Evolutionary conservation across 306 rosid species (phyloP), one percentile per base, ranked within the genome.

Genomic region (Sechiopsis laciniata): DNA sequence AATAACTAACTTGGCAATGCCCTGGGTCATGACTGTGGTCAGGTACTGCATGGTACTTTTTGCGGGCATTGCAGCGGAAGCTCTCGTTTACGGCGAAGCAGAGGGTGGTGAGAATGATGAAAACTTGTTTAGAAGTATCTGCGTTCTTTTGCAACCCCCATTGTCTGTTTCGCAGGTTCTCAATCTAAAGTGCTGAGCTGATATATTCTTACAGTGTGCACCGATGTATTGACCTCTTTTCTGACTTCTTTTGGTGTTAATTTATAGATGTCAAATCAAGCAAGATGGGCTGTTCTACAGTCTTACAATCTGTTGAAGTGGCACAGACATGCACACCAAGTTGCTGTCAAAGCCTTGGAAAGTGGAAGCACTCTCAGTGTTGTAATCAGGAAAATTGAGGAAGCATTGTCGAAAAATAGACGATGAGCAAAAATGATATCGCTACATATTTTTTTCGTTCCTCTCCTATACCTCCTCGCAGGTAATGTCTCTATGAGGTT

Each of bases 21-120:
- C 54, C 29, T 72, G 75, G 21, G 68, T 15, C 24, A 26, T 40
- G 55, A 51, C 77, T 78, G 58, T 14, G 58, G 73, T 79, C 77
- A 94, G 99, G 88, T 94, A 94, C 86, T 90, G 95, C 86, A 89
- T 87, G 97, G 96, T 94, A 71, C 97, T 94, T 77, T 94, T 91
- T 83, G 90, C 99, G 12, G 99, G 99, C 72, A 91, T 91, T 82
- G 92, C 97, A 8, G 96, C 99, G 45, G 99, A 91, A 84, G 99
- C 96, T 80, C 99, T 94, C 65, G 68, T 94, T 55, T 94, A 91
- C 70, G 96, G 95, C 17, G 98, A 94, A 78, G 96, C 97, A 63
- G 97, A 94, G 85, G 98, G 98, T 42, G 98, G 98, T 56, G 98
- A 94, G 86, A 94, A 94, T 80, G 97, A 94, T 72, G 98, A 94